phyloP scores from a whole-genome alignment of 192 early-diverging fungal genomes.

The Coemansia asiatica region DNA sequence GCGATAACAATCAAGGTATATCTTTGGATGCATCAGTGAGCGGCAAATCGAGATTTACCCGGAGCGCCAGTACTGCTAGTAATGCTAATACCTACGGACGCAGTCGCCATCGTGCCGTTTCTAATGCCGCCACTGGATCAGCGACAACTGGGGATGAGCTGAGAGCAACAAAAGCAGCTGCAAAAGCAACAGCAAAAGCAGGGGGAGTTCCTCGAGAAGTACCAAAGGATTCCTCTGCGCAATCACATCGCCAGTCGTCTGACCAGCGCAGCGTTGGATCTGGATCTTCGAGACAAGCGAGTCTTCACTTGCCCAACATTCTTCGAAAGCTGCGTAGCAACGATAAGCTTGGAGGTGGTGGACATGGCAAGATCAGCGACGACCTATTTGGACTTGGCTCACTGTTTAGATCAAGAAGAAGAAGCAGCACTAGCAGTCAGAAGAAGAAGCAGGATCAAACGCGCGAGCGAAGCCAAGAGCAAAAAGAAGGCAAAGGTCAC shows the following conservation, averaged over 20 bases:
- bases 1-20: not conserved
- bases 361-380: not conserved
- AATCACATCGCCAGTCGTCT: constrained; percentile 10
- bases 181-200: not conserved
- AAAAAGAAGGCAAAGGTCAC: not conserved
- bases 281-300: constrained; percentile 24
- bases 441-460: constrained; percentile 1
- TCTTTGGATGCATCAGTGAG: not conserved
- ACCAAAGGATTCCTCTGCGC: constrained; percentile 1
- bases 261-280: constrained; percentile 34
- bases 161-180: not conserved
- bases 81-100: not conserved
- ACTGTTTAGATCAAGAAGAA: constrained; percentile 22
- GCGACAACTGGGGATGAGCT: not conserved
- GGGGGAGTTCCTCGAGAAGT: not conserved
- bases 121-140: not conserved
- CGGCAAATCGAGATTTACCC: not conserved
- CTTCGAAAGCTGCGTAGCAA: constrained; percentile 38
- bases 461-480: not conserved
- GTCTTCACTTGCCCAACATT: constrained; percentile 28
- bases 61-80: not conserved
- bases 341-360: constrained; percentile 14
- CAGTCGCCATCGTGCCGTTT: not conserved
- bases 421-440: constrained; percentile 1
- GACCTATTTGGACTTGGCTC: constrained; percentile 12